Percentiles rank a stretch among this genome's conserved stretches.
Evolutionary conservation across 352 stramenopile genomes (phyloP).

Genomic region (Globisporangium paddicum): DNA sequence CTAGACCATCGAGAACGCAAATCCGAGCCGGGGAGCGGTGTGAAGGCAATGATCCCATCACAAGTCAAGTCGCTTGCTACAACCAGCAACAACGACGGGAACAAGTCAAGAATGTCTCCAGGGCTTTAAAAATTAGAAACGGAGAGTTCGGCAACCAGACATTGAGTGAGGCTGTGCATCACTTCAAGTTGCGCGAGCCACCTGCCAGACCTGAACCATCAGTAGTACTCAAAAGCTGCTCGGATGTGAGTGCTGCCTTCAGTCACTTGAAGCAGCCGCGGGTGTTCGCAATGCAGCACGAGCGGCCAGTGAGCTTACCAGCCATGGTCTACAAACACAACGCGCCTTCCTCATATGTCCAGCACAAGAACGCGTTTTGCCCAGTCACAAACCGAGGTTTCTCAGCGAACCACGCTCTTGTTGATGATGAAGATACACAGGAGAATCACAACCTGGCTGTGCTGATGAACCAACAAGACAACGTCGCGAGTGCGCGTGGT

Average conservation of each 20-base stretch:
- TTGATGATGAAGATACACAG: not conserved
- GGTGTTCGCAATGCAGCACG: conserved; percentile 5
- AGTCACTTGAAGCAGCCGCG: conserved; percentile 3
- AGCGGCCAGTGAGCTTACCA: not conserved
- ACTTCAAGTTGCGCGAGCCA: conserved; percentile 40
- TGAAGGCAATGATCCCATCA: not conserved
- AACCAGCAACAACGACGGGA: not conserved
- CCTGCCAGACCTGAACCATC: not conserved
- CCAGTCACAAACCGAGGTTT: not conserved
- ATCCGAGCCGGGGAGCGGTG: not conserved
- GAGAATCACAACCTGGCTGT: not conserved
- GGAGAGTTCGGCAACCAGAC: conserved; percentile 69
- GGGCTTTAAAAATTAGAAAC: conserved; percentile 21
- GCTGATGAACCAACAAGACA: not conserved
- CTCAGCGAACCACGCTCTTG: not conserved
- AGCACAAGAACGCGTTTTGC: conserved; percentile 1
- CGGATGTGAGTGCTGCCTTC: not conserved
- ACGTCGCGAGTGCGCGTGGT: not conserved
- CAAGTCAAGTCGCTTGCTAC: not conserved
- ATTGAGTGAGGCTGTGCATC: conserved; percentile 49
- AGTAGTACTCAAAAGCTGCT: conserved; percentile 3
- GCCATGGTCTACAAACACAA: not conserved
- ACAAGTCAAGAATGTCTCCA: not conserved
- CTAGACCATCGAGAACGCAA: not conserved
- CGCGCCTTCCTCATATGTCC: not conserved